Evolutionary conservation across 441 rosid species (phyloP).

Genomic region (Adansonia rubrostipa): DNA sequence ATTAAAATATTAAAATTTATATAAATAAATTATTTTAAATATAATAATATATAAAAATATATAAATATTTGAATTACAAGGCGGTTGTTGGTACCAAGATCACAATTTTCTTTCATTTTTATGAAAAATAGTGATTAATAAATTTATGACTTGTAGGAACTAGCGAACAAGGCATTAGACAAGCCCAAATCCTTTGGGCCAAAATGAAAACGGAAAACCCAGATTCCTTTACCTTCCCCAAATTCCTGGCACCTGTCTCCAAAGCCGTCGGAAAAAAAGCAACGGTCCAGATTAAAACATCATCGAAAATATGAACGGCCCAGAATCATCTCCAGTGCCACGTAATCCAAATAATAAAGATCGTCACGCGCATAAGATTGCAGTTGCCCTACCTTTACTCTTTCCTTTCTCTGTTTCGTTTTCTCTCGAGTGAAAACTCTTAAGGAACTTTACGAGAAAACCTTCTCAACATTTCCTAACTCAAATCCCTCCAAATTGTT

Average conservation of each 20-base stretch:
- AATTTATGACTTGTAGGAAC: no score
- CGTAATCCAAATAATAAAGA: not conserved
- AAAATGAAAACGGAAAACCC: not conserved
- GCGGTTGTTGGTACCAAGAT: no score
- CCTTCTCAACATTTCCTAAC: not conserved
- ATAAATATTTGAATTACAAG: no score
- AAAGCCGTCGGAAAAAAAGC: not conserved
- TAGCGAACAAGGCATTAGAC: no score
- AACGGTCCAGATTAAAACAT: not conserved
- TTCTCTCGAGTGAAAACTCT: not conserved
- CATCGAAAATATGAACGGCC: not conserved
- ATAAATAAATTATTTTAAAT: no score
- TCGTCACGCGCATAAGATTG: not conserved
- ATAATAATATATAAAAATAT: no score
- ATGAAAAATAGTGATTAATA: no score
- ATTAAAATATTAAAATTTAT: no score
- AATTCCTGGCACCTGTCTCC: not conserved
- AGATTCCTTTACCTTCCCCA: not conserved
- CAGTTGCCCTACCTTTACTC: not conserved
- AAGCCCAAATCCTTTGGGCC: not conserved
- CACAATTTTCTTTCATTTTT: no score
- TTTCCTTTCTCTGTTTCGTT: not conserved
- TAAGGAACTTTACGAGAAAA: not conserved
- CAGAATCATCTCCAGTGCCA: not conserved
- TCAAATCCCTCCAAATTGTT: not conserved